These are phyloP conservation scores for Aspergillus heteromorphus DNA, from an alignment of 495 filamentous ascomycete species.

Conservation along the genomic window DNA sequence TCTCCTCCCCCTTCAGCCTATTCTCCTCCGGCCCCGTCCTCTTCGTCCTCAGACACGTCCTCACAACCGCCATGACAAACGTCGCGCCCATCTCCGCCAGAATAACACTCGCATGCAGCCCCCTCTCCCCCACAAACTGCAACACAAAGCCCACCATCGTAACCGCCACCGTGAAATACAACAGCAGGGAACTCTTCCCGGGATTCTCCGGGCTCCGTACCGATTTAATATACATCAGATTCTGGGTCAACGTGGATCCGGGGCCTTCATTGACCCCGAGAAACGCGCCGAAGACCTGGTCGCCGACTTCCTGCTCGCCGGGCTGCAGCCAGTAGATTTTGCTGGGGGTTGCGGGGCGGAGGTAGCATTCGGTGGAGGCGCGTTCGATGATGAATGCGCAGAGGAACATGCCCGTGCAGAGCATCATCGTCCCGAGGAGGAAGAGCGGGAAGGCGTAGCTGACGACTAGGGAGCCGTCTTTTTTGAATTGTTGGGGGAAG, in stretches of 20 bases:
- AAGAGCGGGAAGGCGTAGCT: slow-evolving; percentile 39
- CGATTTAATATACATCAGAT: slow-evolving; percentile 32
- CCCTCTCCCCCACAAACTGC: slow-evolving; percentile 48
- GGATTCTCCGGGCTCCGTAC: slow-evolving; percentile 11
- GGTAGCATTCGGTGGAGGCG: slow-evolving; percentile 27
- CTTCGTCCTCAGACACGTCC: slow-evolving; percentile 42
- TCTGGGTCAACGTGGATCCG: slow-evolving; percentile 8
- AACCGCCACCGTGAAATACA: slow-evolving; percentile 17
- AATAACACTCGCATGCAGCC: slow-evolving; percentile 44
- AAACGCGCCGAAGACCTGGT: slow-evolving; percentile 38
- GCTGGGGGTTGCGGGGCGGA: slow-evolving; percentile 24
- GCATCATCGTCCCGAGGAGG: slow-evolving; percentile 27
- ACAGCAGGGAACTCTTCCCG: slow-evolving; percentile 9
- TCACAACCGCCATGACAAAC: slow-evolving; percentile 40
- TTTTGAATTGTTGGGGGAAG: slow-evolving; percentile 24
- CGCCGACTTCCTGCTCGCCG: slow-evolving; percentile 33
- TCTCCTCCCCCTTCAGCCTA: slow-evolving; percentile 17
- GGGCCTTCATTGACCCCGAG: slow-evolving; percentile 26
- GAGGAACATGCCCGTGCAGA: slow-evolving; percentile 37
- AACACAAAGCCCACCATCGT: slow-evolving; percentile 44
- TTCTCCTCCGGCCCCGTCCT: slow-evolving; percentile 31
- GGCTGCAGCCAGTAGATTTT: slow-evolving; percentile 43
- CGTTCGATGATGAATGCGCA: slow-evolving; percentile 38
- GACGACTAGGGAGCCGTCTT: slow-evolving; percentile 23
- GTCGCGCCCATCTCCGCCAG: slow-evolving; percentile 42